Conservation (phyloP, 352 stramenopile species). For the Phytophthora europaea region DNA sequence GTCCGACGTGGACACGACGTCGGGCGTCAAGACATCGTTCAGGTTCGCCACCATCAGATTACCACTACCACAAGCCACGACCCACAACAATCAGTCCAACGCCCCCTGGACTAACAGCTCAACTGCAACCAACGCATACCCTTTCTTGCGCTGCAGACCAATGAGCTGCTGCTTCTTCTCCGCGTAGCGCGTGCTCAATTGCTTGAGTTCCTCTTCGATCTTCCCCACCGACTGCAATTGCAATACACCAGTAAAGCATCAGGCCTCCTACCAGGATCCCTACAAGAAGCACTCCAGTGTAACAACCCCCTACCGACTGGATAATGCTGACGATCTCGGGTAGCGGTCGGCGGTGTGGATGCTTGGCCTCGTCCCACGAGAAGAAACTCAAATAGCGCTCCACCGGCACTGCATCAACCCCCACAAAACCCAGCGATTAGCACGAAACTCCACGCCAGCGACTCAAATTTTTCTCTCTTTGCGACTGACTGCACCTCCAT, state of each 20-base stretch:
- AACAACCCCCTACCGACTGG: slow-evolving; percentile 75
- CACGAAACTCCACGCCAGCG: background rate
- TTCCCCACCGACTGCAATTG: slow-evolving; percentile 87
- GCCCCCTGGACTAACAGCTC: background rate
- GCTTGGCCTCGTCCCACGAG: slow-evolving; percentile 99
- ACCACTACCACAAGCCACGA: slow-evolving; percentile 48
- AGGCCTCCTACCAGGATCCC: background rate
- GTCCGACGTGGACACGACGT: slow-evolving; percentile 88
- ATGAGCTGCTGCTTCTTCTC: slow-evolving; percentile 95
- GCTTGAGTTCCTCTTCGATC: slow-evolving; percentile 98
- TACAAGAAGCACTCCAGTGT: background rate
- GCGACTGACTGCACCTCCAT: slow-evolving; percentile 59
- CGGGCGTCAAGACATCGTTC: slow-evolving; percentile 94
- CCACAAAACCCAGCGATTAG: slow-evolving; percentile 1
- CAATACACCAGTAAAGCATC: slow-evolving; percentile 7
- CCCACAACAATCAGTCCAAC: slow-evolving; percentile 6
- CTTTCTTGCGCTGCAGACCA: slow-evolving; percentile 94
- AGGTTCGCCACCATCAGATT: slow-evolving; percentile 97
- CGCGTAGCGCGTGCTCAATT: slow-evolving; percentile 92
- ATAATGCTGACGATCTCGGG: slow-evolving; percentile 97
- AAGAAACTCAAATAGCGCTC: slow-evolving; percentile 97
- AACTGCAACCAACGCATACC: slow-evolving; percentile 39
- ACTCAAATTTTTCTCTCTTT: background rate
- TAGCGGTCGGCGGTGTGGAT: slow-evolving; percentile 95
- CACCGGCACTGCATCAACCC: slow-evolving; percentile 80